Evolutionary conservation across 225 moss, liverwort and hornwort species (phyloP).

Genomic region (Neckera pumila): DNA sequence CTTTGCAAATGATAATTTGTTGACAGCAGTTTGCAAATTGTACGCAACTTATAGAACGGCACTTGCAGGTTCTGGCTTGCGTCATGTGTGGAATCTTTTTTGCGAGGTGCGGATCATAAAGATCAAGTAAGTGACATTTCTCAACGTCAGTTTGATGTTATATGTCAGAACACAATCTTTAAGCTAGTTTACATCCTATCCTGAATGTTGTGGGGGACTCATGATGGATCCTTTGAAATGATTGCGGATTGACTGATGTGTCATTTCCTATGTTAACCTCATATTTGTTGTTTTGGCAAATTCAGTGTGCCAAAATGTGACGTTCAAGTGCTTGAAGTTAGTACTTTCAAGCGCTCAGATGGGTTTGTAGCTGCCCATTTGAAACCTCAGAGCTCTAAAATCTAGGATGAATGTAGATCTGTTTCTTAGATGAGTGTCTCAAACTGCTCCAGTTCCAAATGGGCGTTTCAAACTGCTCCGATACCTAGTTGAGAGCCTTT

Average conservation of each 20-base stretch:
- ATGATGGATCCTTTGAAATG: background rate
- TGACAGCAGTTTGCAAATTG: background rate
- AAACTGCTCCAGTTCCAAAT: background rate
- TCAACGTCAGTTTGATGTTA: background rate
- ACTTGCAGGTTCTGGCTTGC: constrained; percentile 71
- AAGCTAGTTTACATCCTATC: background rate
- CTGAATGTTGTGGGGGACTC: background rate
- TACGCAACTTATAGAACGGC: background rate
- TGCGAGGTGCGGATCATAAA: constrained; percentile 52
- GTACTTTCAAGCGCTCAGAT: background rate
- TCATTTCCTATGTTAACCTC: background rate
- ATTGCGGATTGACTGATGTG: background rate
- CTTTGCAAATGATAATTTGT: background rate
- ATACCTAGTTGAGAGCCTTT: background rate
- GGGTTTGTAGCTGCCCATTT: background rate
- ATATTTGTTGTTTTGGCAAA: background rate
- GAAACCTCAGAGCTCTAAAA: background rate
- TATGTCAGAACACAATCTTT: background rate
- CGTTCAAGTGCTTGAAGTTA: background rate
- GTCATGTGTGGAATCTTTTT: constrained; percentile 68
- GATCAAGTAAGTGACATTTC: constrained; percentile 38
- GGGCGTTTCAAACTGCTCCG: background rate
- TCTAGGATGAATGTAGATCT: background rate
- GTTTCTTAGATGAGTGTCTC: background rate
- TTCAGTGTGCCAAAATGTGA: background rate